phyloP scores from a whole-genome alignment of 1,284 basidiomycete genomes.

The Exsudoporus floridanus region DNA sequence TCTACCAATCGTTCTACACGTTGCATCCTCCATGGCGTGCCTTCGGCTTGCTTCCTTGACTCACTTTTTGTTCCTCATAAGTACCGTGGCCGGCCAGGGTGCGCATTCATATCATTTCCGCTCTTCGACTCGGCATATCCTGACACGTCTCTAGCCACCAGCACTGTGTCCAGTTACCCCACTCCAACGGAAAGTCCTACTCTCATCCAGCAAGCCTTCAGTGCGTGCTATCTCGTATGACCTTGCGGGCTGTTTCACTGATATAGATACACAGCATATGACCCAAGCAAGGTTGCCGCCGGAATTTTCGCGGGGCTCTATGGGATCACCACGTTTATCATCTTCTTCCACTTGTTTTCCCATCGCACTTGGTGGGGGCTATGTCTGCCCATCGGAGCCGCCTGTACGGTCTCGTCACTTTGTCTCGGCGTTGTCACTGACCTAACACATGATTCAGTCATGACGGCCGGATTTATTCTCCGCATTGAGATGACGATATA shows the following conservation, averaged over 20 bases:
- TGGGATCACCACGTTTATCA: constrained; percentile 8
- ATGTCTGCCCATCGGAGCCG: constrained; percentile 32
- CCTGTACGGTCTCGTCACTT: constrained; percentile 8
- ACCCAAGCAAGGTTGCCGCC: constrained; percentile 24
- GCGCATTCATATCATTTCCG: neutral
- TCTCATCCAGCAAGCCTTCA: constrained; percentile 5
- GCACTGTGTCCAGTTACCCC: neutral
- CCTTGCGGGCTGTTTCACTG: neutral
- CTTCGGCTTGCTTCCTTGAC: neutral
- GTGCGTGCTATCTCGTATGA: neutral
- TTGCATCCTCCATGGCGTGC: neutral
- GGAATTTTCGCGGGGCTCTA: constrained; percentile 24
- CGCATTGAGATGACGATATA: constrained; percentile 16
- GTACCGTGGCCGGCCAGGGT: constrained; percentile 12
- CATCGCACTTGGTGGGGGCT: constrained; percentile 33
- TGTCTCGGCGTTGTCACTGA: neutral
- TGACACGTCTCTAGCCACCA: constrained; percentile 7
- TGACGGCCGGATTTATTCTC: constrained; percentile 18
- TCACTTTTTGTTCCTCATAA: neutral
- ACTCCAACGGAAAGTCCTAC: constrained; percentile 10
- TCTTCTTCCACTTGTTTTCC: constrained; percentile 18
- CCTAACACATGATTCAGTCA: constrained; percentile 11
- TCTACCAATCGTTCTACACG: neutral
- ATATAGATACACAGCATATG: constrained; percentile 16
- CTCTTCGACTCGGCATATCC: neutral